phyloP scores from a whole-genome alignment of 345 rosid species.

The Eutrema japonicum region DNA sequence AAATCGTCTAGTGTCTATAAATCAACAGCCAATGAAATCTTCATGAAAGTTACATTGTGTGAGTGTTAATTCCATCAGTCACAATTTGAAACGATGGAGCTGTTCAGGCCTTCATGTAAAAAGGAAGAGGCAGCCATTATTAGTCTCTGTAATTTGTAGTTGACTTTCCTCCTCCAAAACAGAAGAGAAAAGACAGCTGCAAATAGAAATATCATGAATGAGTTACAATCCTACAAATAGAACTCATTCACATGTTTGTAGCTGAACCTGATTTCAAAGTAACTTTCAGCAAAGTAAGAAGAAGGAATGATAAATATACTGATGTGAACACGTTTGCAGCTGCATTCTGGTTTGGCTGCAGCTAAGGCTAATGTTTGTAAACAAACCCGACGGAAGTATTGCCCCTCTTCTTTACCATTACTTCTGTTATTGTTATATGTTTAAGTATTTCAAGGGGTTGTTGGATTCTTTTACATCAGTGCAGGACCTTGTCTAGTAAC shows the following conservation, averaged over 20 bases:
- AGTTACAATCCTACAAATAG: slow-evolving; percentile 14
- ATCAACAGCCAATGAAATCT: slow-evolving; percentile 8
- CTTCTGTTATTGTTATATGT: slow-evolving; percentile 11
- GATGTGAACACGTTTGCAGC: slow-evolving; percentile 53
- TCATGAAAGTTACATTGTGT: slow-evolving; percentile 15
- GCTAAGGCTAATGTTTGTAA: slow-evolving; percentile 94
- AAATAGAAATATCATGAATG: slow-evolving; percentile 21
- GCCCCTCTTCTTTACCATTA: slow-evolving; percentile 32
- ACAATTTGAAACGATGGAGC: neutral
- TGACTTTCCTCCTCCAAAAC: slow-evolving; percentile 3
- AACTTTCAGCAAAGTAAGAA: slow-evolving; percentile 15
- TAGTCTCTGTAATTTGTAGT: slow-evolving; percentile 11
- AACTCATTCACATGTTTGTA: slow-evolving; percentile 15
- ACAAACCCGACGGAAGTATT: slow-evolving; percentile 96
- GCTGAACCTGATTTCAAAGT: slow-evolving; percentile 13
- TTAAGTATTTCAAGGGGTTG: slow-evolving; percentile 11
- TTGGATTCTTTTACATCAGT: slow-evolving; percentile 13
- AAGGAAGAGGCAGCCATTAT: slow-evolving; percentile 17
- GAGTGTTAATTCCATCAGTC: slow-evolving; percentile 19
- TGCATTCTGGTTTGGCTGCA: slow-evolving; percentile 92
- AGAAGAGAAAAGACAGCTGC: slow-evolving; percentile 14
- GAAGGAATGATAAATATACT: slow-evolving; percentile 21
- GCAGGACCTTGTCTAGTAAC: neutral
- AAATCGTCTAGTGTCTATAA: slow-evolving; percentile 58
- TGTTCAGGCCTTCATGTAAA: slow-evolving; percentile 19